Evolutionary conservation across 306 rosid species (phyloP).

Genomic region (Luffa aegyptiaca): DNA sequence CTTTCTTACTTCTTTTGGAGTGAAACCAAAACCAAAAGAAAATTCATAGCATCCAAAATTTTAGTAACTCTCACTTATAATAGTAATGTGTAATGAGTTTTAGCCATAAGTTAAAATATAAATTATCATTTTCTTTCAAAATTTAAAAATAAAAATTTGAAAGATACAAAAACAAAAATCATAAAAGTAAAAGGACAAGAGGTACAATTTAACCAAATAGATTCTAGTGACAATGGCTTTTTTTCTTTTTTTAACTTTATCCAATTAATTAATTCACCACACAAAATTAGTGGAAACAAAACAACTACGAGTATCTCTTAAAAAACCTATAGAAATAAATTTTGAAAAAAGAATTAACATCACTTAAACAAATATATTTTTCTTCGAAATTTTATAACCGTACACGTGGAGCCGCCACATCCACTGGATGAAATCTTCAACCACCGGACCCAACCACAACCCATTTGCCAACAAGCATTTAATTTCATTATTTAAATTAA

Average conservation of each 20-base stretch:
- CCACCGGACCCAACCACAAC: not conserved
- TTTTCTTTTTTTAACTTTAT: not conserved
- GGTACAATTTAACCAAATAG: not conserved
- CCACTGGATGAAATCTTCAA: conserved; percentile 1
- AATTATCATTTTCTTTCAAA: no score
- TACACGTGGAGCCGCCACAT: not conserved
- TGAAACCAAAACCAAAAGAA: not conserved
- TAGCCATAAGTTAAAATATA: not conserved
- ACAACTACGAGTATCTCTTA: not conserved
- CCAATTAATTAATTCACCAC: not conserved
- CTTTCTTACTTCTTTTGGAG: not conserved
- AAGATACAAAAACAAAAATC: not conserved
- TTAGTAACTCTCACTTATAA: not conserved
- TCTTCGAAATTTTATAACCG: not conserved
- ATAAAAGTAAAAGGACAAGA: not conserved
- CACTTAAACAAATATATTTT: not conserved
- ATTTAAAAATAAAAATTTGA: not conserved
- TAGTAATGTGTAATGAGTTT: not conserved
- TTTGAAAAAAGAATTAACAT: not conserved
- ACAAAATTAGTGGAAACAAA: not conserved
- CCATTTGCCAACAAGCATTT: not conserved
- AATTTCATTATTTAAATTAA: not conserved
- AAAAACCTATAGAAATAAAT: not conserved
- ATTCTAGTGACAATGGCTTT: not conserved
- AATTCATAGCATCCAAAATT: not conserved